Conservation (phyloP, 2,329 filamentous ascomycete genomes). For the Macrophomina tecta region DNA sequence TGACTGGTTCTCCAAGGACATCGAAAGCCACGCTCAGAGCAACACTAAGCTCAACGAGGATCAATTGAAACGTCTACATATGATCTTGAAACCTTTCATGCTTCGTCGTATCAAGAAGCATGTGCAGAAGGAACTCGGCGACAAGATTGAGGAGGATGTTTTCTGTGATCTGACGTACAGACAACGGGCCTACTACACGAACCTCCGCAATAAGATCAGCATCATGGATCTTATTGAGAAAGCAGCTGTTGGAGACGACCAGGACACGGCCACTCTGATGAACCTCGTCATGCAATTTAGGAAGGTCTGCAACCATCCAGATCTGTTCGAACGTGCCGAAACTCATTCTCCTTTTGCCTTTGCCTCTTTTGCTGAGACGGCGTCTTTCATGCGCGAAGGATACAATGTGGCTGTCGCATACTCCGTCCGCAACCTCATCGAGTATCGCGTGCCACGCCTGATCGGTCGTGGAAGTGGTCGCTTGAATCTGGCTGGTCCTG, state of each 20-base stretch:
- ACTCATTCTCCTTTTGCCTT: slow-evolving; percentile 85
- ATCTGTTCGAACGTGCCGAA: slow-evolving; percentile 93
- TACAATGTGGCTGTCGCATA: slow-evolving; percentile 80
- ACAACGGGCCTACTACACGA: slow-evolving; percentile 91
- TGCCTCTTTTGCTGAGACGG: slow-evolving; percentile 91
- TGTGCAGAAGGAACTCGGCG: slow-evolving; percentile 96
- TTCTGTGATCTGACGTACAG: slow-evolving; percentile 97
- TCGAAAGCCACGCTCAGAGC: slow-evolving; percentile 97
- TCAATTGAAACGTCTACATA: slow-evolving; percentile 93
- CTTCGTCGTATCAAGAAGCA: slow-evolving; percentile 99
- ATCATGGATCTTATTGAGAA: slow-evolving; percentile 99
- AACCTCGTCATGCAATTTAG: slow-evolving; percentile 99
- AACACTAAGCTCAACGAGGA: slow-evolving; percentile 99
- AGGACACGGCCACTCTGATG: slow-evolving; percentile 95
- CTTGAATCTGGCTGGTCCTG: slow-evolving; percentile 72
- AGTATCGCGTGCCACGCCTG: slow-evolving; percentile 80
- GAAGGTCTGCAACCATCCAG: slow-evolving; percentile 98
- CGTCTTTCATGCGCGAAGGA: slow-evolving; percentile 91
- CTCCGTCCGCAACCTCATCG: slow-evolving; percentile 83
- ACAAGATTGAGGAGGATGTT: slow-evolving; percentile 97
- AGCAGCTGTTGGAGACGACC: slow-evolving; percentile 89
- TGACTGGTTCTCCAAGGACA: slow-evolving; percentile 94
- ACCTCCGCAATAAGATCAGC: slow-evolving; percentile 94
- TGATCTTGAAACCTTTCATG: slow-evolving; percentile 99
- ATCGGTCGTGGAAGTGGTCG: slow-evolving; percentile 83